Evolutionary conservation across 345 rosid species (phyloP).

Genomic region (Arabis alpina): DNA sequence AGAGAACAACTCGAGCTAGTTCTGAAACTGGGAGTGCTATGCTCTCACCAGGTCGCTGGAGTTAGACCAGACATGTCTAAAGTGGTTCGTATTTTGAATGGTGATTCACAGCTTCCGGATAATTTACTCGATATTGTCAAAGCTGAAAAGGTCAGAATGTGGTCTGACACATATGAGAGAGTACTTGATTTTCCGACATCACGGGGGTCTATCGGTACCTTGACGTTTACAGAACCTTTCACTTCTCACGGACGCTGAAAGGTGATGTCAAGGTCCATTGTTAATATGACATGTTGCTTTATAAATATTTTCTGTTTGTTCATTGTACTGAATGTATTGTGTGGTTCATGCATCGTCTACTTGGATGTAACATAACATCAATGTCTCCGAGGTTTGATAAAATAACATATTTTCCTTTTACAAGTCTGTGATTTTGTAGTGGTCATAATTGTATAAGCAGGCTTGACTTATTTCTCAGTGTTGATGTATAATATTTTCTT

Average conservation of each 20-base stretch:
- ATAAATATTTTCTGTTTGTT: background rate
- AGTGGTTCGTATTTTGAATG: slow-evolving; percentile 20
- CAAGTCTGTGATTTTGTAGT: too few relatives aligned
- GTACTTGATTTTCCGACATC: background rate
- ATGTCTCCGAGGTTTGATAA: too few relatives aligned
- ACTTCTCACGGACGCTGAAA: slow-evolving; percentile 26
- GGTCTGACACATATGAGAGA: background rate
- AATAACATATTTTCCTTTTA: too few relatives aligned
- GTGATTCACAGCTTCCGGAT: slow-evolving; percentile 13
- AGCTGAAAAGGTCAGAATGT: slow-evolving; percentile 1
- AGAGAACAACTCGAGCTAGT: slow-evolving; percentile 21
- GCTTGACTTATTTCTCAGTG: background rate
- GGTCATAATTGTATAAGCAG: too few relatives aligned
- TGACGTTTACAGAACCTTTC: slow-evolving; percentile 34
- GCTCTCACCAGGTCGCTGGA: slow-evolving; percentile 17
- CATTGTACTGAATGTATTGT: background rate
- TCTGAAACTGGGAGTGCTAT: slow-evolving; percentile 31
- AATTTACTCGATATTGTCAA: slow-evolving; percentile 31
- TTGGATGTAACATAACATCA: too few relatives aligned
- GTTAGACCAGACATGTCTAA: slow-evolving; percentile 28
- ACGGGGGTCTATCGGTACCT: background rate
- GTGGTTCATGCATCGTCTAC: too few relatives aligned
- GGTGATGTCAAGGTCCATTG: background rate
- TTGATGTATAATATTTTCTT: background rate
- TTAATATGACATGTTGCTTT: background rate